Conservation (phyloP, 176 grass and related monocot genomes). For the Aegilops tauschii region DNA sequence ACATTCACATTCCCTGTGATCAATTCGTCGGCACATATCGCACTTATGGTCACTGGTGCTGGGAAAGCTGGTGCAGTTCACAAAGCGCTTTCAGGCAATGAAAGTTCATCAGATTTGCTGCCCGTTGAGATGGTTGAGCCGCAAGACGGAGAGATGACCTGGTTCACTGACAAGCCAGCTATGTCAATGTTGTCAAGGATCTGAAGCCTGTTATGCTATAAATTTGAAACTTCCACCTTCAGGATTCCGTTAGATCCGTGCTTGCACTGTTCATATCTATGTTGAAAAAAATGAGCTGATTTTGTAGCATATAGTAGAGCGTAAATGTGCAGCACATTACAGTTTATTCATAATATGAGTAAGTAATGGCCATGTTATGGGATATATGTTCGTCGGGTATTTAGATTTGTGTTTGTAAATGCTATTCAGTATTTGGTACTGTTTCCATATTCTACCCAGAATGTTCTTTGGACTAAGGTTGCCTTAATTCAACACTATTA, state of each 20-base stretch:
- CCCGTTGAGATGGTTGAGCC: conserved; percentile 81
- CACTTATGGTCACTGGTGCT: conserved; percentile 66
- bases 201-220: not conserved
- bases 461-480: not conserved
- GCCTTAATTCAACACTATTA: not conserved
- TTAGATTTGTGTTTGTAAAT: conserved; percentile 6
- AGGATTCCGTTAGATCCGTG: not conserved
- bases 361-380: not conserved
- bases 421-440: not conserved
- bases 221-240: not conserved
- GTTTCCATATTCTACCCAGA: not conserved
- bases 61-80: conserved; percentile 65
- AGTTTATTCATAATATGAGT: not conserved
- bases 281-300: not conserved
- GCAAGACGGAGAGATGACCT: conserved; percentile 61
- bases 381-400: not conserved
- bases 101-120: conserved; percentile 51
- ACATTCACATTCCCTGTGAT: conserved; percentile 86
- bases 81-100: conserved; percentile 50
- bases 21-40: conserved; percentile 62
- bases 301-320: not conserved
- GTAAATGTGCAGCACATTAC: not conserved
- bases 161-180: conserved; percentile 91
- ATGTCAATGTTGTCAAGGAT: conserved; percentile 43
- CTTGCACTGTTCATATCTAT: not conserved